phyloP scores from a whole-genome alignment of 2,329 filamentous ascomycete genomes.

The Trichothecium sympodiale region DNA sequence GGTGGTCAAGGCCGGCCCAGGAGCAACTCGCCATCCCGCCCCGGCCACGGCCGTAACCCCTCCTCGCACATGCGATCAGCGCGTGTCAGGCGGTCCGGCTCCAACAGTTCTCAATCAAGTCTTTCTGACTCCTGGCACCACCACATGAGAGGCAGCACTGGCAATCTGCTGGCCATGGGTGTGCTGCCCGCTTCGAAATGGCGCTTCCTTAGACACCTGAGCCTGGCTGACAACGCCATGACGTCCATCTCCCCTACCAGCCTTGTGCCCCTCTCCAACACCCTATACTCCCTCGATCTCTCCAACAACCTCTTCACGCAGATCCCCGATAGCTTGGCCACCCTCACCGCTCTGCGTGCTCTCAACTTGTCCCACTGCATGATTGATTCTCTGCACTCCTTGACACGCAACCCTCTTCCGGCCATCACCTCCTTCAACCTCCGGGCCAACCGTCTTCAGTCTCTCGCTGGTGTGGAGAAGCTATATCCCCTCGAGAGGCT shows the following conservation, averaged over 20 bases:
- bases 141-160: conserved; percentile 58
- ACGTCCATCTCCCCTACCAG: conserved; percentile 68
- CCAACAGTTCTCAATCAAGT: conserved; percentile 84
- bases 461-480: conserved; percentile 81
- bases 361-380: conserved; percentile 94
- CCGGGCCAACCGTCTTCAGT: conserved; percentile 75
- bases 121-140: conserved; percentile 51
- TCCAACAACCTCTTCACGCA: conserved; percentile 91
- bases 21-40: conserved; percentile 74
- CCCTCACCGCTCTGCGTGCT: conserved; percentile 76
- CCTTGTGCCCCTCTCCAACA: conserved; percentile 73
- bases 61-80: conserved; percentile 55
- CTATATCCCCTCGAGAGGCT: conserved; percentile 80
- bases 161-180: conserved; percentile 62
- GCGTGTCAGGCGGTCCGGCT: conserved; percentile 76
- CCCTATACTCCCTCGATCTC: conserved; percentile 81
- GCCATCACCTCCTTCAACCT: conserved; percentile 91
- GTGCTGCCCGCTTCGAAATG: conserved; percentile 79
- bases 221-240: conserved; percentile 82
- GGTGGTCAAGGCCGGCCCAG: conserved; percentile 43
- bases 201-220: conserved; percentile 87
- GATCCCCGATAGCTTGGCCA: conserved; percentile 82
- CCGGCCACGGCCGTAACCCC: conserved; percentile 62
- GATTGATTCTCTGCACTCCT: conserved; percentile 87
- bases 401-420: conserved; percentile 75